Percentiles rank a stretch among this genome's conserved stretches.
phyloP scores from a whole-genome alignment of 202 grass and related monocot genomes.

The Schoenoplectus triqueter region DNA sequence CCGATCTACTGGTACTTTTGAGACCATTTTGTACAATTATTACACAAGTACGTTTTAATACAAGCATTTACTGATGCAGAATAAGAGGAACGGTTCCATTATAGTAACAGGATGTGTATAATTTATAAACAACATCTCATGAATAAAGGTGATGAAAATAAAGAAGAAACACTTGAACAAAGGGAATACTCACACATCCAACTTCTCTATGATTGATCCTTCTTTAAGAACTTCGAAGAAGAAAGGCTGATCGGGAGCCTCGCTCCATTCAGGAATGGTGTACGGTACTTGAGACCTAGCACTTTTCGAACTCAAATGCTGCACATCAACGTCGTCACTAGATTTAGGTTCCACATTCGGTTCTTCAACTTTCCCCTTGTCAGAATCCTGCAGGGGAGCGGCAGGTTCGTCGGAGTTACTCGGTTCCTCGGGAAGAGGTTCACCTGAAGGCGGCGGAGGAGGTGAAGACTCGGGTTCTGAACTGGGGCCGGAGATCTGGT shows the following conservation, averaged over 20 bases:
- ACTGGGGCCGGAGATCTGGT: slow-evolving; percentile 17
- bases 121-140: background rate
- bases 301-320: background rate
- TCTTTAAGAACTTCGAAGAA: slow-evolving; percentile 94
- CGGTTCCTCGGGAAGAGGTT: slow-evolving; percentile 26
- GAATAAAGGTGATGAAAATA: slow-evolving; percentile 14
- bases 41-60: background rate
- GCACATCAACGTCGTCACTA: background rate
- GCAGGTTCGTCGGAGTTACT: slow-evolving; percentile 8
- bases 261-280: slow-evolving; percentile 77
- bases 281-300: slow-evolving; percentile 56
- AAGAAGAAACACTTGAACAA: background rate
- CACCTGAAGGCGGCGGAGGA: slow-evolving; percentile 1
- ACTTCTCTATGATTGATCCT: slow-evolving; percentile 67
- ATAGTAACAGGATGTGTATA: background rate
- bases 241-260: slow-evolving; percentile 65
- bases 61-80: background rate
- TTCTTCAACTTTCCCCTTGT: slow-evolving; percentile 19
- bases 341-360: background rate
- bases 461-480: slow-evolving; percentile 22
- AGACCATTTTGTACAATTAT: background rate
- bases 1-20: background rate
- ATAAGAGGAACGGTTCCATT: background rate
- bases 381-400: slow-evolving; percentile 2
- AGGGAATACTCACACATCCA: slow-evolving; percentile 72